Conservation (phyloP, 768 basidiomycete species). For the Leccinum subgranulosum region DNA sequence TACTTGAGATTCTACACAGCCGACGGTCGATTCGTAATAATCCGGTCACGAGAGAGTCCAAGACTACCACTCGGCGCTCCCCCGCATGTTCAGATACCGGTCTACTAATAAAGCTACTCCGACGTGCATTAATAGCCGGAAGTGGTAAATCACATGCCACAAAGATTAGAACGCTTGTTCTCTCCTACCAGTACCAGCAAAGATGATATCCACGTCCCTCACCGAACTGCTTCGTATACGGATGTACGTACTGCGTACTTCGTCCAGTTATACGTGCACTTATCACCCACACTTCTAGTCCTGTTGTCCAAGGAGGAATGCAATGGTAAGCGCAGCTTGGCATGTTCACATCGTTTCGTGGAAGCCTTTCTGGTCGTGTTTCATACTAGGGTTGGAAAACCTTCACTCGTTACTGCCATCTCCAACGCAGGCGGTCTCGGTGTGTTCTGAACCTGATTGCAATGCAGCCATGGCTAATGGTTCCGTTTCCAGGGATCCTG, state of each 20-base stretch:
- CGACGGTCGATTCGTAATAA: too few species aligned
- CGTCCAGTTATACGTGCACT: neutral
- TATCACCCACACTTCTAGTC: constrained; percentile 39
- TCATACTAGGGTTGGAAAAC: constrained; percentile 68
- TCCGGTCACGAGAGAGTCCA: too few species aligned
- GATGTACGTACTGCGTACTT: constrained; percentile 46
- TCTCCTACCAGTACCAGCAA: neutral
- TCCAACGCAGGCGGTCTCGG: constrained; percentile 83
- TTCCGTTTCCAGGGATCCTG: constrained; percentile 53
- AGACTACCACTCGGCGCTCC: too few species aligned
- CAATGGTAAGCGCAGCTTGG: constrained; percentile 57
- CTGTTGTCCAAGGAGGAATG: constrained; percentile 87
- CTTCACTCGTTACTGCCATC: constrained; percentile 70
- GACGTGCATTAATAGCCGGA: neutral
- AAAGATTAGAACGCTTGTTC: neutral
- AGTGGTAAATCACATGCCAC: neutral
- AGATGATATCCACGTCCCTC: constrained; percentile 50
- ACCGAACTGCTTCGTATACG: constrained; percentile 65
- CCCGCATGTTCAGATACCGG: too few species aligned
- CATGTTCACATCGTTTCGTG: neutral
- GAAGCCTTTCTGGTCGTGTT: neutral
- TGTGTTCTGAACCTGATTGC: constrained; percentile 23
- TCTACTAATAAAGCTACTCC: too few species aligned
- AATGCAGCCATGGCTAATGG: neutral
- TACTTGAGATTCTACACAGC: neutral